Conservation (phyloP, 371 early-diverging fungal genomes). For the Actinomucor elegans region DNA sequence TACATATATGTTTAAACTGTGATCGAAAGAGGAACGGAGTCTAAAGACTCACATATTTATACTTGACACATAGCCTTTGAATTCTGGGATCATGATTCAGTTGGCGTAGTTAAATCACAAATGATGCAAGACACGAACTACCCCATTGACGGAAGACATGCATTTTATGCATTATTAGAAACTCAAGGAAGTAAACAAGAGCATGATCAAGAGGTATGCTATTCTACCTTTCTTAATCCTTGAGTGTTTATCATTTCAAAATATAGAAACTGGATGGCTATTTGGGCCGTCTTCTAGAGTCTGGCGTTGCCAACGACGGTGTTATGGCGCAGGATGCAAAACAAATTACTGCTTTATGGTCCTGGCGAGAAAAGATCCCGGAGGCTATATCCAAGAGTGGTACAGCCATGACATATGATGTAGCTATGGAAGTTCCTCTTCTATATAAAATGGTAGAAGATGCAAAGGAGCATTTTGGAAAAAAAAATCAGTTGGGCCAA, state of each 20-base stretch:
- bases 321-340: slow-evolving; percentile 74
- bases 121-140: slow-evolving; percentile 73
- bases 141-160: slow-evolving; percentile 57
- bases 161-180: slow-evolving; percentile 90
- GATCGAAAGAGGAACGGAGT: too few relatives aligned
- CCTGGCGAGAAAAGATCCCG: slow-evolving; percentile 41
- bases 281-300: slow-evolving; percentile 55
- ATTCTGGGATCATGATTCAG: slow-evolving; percentile 79
- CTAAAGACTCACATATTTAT: background rate
- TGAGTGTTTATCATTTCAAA: background rate
- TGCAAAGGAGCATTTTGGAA: slow-evolving; percentile 55
- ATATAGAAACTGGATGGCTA: slow-evolving; percentile 57
- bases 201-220: slow-evolving; percentile 68
- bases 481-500: slow-evolving; percentile 37
- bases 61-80: slow-evolving; percentile 60
- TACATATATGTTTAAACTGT: too few relatives aligned
- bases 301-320: slow-evolving; percentile 65
- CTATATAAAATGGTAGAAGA: slow-evolving; percentile 82
- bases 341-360: slow-evolving; percentile 37
- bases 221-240: background rate
- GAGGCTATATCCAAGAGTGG: slow-evolving; percentile 48
- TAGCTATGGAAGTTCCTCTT: slow-evolving; percentile 76
- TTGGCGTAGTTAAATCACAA: slow-evolving; percentile 63
- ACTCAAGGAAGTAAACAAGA: slow-evolving; percentile 78
- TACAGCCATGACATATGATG: slow-evolving; percentile 70